phyloP scores from a whole-genome alignment of 345 rosid species.

The Alliaria petiolata region DNA sequence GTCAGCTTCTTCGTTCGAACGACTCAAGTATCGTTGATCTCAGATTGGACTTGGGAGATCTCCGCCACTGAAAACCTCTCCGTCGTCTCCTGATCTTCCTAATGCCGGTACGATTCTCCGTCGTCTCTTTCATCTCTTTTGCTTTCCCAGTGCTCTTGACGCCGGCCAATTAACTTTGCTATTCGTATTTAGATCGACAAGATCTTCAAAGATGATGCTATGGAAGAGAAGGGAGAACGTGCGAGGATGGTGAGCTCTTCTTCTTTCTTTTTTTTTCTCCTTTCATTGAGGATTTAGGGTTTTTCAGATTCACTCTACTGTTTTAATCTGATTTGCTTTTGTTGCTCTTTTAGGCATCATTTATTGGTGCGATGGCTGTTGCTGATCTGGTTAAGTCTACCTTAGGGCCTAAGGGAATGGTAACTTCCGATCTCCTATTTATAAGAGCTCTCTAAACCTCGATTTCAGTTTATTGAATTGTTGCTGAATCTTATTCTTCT shows the following conservation, averaged over 20 bases:
- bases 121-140: background rate
- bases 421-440: slow-evolving; percentile 26
- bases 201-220: slow-evolving; percentile 88
- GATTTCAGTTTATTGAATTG: background rate
- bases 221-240: slow-evolving; percentile 92
- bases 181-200: slow-evolving; percentile 46
- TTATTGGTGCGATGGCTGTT: slow-evolving; percentile 94
- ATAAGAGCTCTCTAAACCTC: background rate
- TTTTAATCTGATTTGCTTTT: slow-evolving; percentile 8
- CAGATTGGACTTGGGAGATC: slow-evolving; percentile 16
- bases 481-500: background rate
- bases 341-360: slow-evolving; percentile 57
- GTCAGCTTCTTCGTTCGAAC: background rate
- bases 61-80: background rate
- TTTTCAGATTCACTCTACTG: slow-evolving; percentile 21
- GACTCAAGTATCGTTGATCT: background rate
- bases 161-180: background rate
- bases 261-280: background rate
- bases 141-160: background rate
- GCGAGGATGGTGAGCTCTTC: slow-evolving; percentile 79
- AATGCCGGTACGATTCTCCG: slow-evolving; percentile 29
- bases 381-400: slow-evolving; percentile 92
- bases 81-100: slow-evolving; percentile 11
- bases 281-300: background rate
- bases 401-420: slow-evolving; percentile 98